These are phyloP conservation scores for Crucibulum parvulum DNA, from an alignment of 1,284 basidiomycete species.

Conservation along the genomic window DNA sequence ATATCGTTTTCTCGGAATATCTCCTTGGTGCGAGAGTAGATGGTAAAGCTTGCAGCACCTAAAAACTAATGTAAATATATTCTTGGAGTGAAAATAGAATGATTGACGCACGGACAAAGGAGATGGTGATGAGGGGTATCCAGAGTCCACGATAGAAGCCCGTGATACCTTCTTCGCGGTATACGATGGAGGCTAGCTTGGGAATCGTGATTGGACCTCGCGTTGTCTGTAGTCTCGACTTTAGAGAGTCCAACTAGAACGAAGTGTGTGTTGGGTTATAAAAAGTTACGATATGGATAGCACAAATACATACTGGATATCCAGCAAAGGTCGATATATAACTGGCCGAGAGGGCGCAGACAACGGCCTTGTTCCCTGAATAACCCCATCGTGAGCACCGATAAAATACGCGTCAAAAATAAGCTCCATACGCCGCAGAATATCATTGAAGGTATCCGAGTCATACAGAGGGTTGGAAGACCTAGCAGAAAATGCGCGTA, in stretches of 20 bases:
- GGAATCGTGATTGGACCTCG: constrained; percentile 79
- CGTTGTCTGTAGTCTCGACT: constrained; percentile 89
- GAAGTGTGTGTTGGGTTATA: not conserved
- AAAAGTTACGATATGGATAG: not conserved
- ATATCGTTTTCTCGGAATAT: constrained; percentile 70
- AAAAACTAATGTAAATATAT: constrained; percentile 4
- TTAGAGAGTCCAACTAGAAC: constrained; percentile 81
- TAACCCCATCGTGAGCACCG: constrained; percentile 6
- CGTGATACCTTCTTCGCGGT: constrained; percentile 89
- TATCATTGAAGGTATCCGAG: constrained; percentile 65
- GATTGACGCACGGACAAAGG: constrained; percentile 85
- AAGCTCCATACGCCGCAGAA: constrained; percentile 63
- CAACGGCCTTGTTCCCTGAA: constrained; percentile 81
- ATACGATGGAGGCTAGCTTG: constrained; percentile 75
- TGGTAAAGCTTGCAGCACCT: constrained; percentile 92
- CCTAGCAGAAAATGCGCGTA: constrained; percentile 37
- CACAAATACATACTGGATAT: constrained; percentile 67
- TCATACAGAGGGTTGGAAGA: constrained; percentile 67
- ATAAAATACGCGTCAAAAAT: constrained; percentile 10
- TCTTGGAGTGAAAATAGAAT: not conserved
- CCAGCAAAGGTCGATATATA: constrained; percentile 85
- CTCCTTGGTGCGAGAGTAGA: constrained; percentile 91
- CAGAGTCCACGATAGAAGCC: constrained; percentile 93
- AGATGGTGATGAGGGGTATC: constrained; percentile 96
- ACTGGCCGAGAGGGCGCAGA: constrained; percentile 82